Base-by-base conservation (phyloP, 139 green algal genomes). In the Volvox reticuliferus region DNA sequence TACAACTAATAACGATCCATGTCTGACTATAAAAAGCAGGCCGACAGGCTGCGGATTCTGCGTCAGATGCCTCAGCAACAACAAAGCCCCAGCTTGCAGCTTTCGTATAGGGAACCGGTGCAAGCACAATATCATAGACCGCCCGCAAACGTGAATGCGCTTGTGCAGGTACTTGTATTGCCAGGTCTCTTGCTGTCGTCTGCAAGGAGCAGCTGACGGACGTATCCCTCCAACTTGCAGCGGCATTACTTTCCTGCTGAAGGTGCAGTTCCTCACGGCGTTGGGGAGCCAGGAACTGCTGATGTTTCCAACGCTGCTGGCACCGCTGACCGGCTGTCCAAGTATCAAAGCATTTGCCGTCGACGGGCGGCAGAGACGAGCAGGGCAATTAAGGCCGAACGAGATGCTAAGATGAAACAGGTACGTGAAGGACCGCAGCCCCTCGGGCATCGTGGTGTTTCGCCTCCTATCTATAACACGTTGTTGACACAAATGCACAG, bases 231-330 rank as follows among this genome's bases (percentile, higher is more conserved):
- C n/a, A 1, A 36, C 21, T 12, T 24, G 73, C 50, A 90, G 86
- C 30, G 73, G 28, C 86, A 90, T 26, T 90, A 32, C 30, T 90
- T 84, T 36, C 86, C 86, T 6, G 73, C 86, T 18, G 86, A 90
- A 44, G 86, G 86, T 9, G 73, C 86, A 5, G 73, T 90, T 9
- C 0, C 30, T 18, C 71, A 90, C 2, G 86, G 86, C 5, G 86
- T 90, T 1, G 86, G 86, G 26, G 86, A 90, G 86, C 16, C 21
- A 5, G 9, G 5, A 55, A 55, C 44, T 0, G 30, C 82, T 50
- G 26, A 50, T n/a, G 65, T 65, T 17, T 22, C 9, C 0, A 33
- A 26, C 21, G 71, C 24, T 30, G 65, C 71, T 32, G 21, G 12
- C 24, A 12, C 65, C 65, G 65, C 65, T 73, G 65, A 73, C 65